These are phyloP conservation scores for Candida insectorum DNA, from an alignment of 805 yeast species.

Conservation along the genomic window DNA sequence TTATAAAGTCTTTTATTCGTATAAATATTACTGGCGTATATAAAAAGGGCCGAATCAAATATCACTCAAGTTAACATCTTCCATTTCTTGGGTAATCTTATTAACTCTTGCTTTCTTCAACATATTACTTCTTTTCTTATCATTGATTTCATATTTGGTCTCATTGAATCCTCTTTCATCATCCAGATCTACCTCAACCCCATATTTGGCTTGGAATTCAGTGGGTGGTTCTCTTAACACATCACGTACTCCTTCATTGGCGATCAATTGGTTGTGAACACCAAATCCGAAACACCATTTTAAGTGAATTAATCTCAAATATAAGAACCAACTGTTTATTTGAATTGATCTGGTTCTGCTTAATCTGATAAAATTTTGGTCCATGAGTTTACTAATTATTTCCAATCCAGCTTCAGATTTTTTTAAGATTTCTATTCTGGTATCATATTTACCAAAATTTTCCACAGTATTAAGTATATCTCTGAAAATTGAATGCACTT, in stretches of 20 bases:
- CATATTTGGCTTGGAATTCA: conserved; percentile 20
- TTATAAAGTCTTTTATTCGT: too few species aligned
- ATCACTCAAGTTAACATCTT: conserved; percentile 16
- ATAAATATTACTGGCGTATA: too few species aligned
- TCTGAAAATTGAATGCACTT: conserved; percentile 56
- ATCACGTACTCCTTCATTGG: conserved; percentile 31
- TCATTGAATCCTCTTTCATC: conserved; percentile 13
- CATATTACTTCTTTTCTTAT: conserved; percentile 32
- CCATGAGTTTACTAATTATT: conserved; percentile 25
- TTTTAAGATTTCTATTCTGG: conserved; percentile 33
- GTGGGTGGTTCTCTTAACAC: conserved; percentile 34
- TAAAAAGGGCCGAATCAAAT: too few species aligned
- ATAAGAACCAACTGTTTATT: conserved; percentile 50
- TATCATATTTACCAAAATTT: conserved; percentile 31
- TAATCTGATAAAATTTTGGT: conserved; percentile 37
- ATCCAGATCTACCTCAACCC: conserved; percentile 12
- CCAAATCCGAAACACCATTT: conserved; percentile 53
- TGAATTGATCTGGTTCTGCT: conserved; percentile 45
- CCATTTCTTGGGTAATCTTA: conserved; percentile 31
- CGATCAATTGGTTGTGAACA: conserved; percentile 45
- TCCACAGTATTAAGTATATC: conserved; percentile 52
- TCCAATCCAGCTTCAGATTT: conserved; percentile 34
- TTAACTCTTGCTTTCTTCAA: conserved; percentile 36
- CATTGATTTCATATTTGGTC: conserved; percentile 18
- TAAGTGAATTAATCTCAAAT: conserved; percentile 45